Conservation (phyloP, 176 grass and related monocot genomes). For the Carex parvula region DNA sequence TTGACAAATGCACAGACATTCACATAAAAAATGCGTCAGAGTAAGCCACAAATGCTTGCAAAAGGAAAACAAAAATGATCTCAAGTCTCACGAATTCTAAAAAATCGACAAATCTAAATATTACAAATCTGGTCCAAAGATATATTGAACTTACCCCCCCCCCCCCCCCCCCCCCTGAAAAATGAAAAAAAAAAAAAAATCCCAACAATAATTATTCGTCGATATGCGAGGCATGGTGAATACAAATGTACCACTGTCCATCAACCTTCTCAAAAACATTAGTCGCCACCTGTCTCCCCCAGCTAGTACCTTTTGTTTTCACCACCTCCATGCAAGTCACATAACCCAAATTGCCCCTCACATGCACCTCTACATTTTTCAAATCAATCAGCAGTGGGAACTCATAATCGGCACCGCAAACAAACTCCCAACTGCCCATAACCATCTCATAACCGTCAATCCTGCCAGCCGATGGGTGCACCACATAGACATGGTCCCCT, state of each 20-base stretch:
- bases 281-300: conserved; percentile 78
- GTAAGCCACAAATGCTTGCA: background rate
- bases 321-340: conserved; percentile 76
- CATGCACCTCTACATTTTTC: conserved; percentile 64
- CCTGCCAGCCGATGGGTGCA: conserved; percentile 59
- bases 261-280: conserved; percentile 71
- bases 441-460: conserved; percentile 75
- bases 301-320: conserved; percentile 69
- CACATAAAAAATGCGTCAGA: background rate
- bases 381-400: conserved; percentile 82
- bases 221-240: conserved; percentile 77
- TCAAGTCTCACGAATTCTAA: background rate
- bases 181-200: background rate
- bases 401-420: conserved; percentile 55
- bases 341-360: conserved; percentile 58
- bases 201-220: conserved; percentile 37
- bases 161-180: background rate
- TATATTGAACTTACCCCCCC: background rate
- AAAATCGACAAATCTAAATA: background rate
- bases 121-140: background rate
- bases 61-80: background rate
- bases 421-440: conserved; percentile 90
- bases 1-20: background rate
- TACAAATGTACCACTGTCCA: conserved; percentile 73
- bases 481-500: conserved; percentile 73